These are phyloP conservation scores for Vigna trinervia DNA, from an alignment of 306 rosid genomes.

Conservation along the genomic window DNA sequence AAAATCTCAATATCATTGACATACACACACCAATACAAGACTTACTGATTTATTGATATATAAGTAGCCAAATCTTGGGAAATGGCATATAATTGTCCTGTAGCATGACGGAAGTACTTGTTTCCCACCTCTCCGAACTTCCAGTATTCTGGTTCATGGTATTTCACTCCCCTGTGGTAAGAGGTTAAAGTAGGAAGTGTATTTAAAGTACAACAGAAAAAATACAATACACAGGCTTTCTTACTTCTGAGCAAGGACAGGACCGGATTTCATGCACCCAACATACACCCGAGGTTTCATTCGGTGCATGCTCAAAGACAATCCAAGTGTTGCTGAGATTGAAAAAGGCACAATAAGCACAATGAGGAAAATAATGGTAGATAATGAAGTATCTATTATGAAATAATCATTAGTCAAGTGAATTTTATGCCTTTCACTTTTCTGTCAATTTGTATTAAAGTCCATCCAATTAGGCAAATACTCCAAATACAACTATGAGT, in stretches of 20 bases:
- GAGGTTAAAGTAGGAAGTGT: slow-evolving; percentile 40
- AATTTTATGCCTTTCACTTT: slow-evolving; percentile 4
- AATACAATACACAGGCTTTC: slow-evolving; percentile 29
- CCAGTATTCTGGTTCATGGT: slow-evolving; percentile 95
- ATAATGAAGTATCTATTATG: neutral
- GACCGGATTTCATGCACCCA: slow-evolving; percentile 99
- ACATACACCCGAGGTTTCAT: slow-evolving; percentile 73
- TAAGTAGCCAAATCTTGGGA: slow-evolving; percentile 85
- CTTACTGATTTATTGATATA: slow-evolving; percentile 80
- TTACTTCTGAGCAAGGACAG: slow-evolving; percentile 88
- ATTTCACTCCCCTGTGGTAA: slow-evolving; percentile 77
- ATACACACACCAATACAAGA: slow-evolving; percentile 32
- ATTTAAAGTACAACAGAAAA: slow-evolving; percentile 24
- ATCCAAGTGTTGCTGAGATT: slow-evolving; percentile 73
- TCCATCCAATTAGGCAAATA: neutral
- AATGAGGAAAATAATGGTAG: slow-evolving; percentile 28
- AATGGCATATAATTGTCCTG: slow-evolving; percentile 89
- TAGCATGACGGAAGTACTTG: slow-evolving; percentile 91
- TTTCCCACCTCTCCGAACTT: slow-evolving; percentile 90
- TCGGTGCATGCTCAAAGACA: slow-evolving; percentile 62
- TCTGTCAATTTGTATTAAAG: neutral
- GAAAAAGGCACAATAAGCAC: slow-evolving; percentile 21
- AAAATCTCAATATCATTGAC: slow-evolving; percentile 27
- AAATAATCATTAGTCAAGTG: neutral
- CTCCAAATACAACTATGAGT: slow-evolving; percentile 13